phyloP scores from a whole-genome alignment of 305 asterid species.

The Rubia peregrina region DNA sequence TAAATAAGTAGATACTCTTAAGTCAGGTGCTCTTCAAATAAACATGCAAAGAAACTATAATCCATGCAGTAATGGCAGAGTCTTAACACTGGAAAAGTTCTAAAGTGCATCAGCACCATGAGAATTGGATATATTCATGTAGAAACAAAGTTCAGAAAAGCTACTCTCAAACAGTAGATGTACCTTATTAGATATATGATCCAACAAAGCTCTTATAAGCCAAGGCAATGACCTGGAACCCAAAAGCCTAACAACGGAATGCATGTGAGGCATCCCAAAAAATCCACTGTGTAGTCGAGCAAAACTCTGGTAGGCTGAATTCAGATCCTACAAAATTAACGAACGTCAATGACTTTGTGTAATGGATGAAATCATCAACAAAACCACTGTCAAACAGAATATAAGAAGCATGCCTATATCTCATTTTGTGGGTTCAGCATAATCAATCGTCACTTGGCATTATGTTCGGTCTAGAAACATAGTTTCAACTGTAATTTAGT shows the following conservation, averaged over 20 bases:
- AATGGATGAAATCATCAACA: background rate
- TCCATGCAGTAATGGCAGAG: background rate
- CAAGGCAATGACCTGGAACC: slow-evolving; percentile 97
- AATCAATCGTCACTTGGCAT: background rate
- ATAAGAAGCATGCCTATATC: background rate
- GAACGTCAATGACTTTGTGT: slow-evolving; percentile 18
- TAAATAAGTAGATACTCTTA: background rate
- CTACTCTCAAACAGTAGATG: background rate
- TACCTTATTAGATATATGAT: slow-evolving; percentile 91
- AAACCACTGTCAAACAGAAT: background rate
- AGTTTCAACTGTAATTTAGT: background rate
- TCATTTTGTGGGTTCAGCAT: background rate
- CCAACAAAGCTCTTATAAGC: slow-evolving; percentile 93
- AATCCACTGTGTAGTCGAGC: slow-evolving; percentile 87
- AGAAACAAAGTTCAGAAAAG: background rate
- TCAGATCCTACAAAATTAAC: slow-evolving; percentile 53
- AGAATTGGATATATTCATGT: background rate
- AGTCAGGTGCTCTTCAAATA: background rate
- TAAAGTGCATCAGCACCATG: background rate
- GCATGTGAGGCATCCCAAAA: slow-evolving; percentile 95
- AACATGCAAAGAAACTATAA: background rate
- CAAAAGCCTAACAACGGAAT: slow-evolving; percentile 73
- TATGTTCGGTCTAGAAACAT: background rate
- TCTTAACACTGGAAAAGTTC: background rate
- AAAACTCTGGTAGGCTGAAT: slow-evolving; percentile 96